Percentiles rank a stretch among this genome's conserved stretches.
These are phyloP conservation scores for Fomes fomentarius DNA, from an alignment of 1,284 basidiomycete genomes.

Conservation along the genomic window DNA sequence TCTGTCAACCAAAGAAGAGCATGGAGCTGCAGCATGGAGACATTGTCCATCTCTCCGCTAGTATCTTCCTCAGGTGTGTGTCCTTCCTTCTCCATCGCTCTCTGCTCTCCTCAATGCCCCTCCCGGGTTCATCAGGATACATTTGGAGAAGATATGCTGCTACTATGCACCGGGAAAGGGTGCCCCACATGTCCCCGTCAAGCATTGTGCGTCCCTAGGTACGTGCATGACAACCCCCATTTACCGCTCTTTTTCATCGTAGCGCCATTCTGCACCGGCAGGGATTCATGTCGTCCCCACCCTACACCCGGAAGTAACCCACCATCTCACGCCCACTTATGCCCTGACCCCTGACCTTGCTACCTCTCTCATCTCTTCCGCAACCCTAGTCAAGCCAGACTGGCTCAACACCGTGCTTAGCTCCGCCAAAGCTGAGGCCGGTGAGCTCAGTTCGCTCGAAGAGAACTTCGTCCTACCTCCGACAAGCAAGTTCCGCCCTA, in stretches of 20 bases:
- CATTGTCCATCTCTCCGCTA: slow-evolving; percentile 46
- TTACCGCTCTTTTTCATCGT: neutral
- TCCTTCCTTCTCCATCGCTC: neutral
- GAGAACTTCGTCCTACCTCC: slow-evolving; percentile 50
- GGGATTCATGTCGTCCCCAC: slow-evolving; percentile 57
- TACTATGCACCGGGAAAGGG: slow-evolving; percentile 43
- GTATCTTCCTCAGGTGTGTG: slow-evolving; percentile 48
- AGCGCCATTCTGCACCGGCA: too few species aligned
- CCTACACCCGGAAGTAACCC: slow-evolving; percentile 51
- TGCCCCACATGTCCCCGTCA: slow-evolving; percentile 33
- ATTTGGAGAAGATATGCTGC: slow-evolving; percentile 57
- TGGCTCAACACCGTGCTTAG: slow-evolving; percentile 65
- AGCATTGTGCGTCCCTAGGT: slow-evolving; percentile 62
- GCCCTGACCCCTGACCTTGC: slow-evolving; percentile 51
- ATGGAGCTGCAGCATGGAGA: slow-evolving; percentile 43
- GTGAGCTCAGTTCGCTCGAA: slow-evolving; percentile 49
- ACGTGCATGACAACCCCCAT: neutral
- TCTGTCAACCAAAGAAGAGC: slow-evolving; percentile 19
- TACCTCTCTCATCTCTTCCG: slow-evolving; percentile 56
- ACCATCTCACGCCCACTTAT: slow-evolving; percentile 59
- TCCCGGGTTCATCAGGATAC: slow-evolving; percentile 38
- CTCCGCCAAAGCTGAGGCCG: slow-evolving; percentile 42
- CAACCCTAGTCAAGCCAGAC: slow-evolving; percentile 60
- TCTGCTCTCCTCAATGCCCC: neutral
- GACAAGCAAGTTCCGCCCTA: slow-evolving; percentile 57